Base-by-base conservation (phyloP, 148 eudicot species). In the Diospyros lotus region DNA sequence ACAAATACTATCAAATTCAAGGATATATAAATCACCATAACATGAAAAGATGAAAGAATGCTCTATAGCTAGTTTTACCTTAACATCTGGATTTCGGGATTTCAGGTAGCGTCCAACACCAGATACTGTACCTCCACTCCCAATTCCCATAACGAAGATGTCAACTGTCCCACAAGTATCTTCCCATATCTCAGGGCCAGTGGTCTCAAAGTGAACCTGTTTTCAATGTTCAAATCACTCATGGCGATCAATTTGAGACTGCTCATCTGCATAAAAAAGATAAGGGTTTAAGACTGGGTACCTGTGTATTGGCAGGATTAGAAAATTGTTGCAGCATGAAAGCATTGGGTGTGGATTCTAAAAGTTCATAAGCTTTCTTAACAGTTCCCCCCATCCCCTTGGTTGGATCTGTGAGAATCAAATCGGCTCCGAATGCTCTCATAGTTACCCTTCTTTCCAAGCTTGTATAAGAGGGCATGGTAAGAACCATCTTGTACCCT, bases 171-270 rank as follows among this genome's bases (percentile, higher is more conserved):
- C 99, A 59, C 81, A 75, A 12, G 97, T 92, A 43, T 95, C 99
- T 73, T 92, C 91, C 99, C 99, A 95, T 68, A 95, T 93, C 82
- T 95, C 99, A 43, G 97, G 99, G 52, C 99, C 99, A 39, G 99
- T 95, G 1, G 99, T 92, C 84, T 95, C 97, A 84, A 88, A 95
- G 80, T 95, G 99, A 63, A 85, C 88, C 98, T 94, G 70, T 73
- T 67, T 68, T 68, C 1, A 11, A 3, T 2, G 2, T 28, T 69
- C 6, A 52, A 6, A 6, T 69, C 18, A 67, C 8, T 9, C 28
- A 28, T 28, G 28, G 28, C 0, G 28, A 28, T 28, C 28, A 28
- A 28, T 28, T 28, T 28, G 28, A 28, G 28, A 28, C 28, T 28
- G 28, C 28, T 28, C 28, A 28, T 28, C 28, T 28, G 28, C 28